phyloP scores from a whole-genome alignment of 352 stramenopile genomes.

The Phytophthora ohioensis region DNA sequence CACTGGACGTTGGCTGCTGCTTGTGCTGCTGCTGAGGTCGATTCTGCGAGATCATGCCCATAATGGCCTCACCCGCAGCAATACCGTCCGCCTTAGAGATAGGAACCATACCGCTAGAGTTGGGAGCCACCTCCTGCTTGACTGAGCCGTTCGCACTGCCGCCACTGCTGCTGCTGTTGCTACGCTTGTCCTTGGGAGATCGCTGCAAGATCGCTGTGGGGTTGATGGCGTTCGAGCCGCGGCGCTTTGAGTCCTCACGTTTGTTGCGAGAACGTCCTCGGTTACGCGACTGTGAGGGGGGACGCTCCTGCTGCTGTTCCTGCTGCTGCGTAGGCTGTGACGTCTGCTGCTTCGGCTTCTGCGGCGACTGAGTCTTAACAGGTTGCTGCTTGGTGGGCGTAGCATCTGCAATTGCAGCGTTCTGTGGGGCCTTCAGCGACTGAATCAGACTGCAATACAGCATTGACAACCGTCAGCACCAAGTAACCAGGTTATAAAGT shows the following conservation, averaged over 20 bases:
- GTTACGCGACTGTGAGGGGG: constrained; percentile 41
- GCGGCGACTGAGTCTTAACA: constrained; percentile 31
- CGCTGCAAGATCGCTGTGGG: constrained; percentile 79
- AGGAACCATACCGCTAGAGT: constrained; percentile 56
- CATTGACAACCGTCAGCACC: constrained; percentile 14
- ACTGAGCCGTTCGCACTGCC: constrained; percentile 31
- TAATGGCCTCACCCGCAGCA: constrained; percentile 80
- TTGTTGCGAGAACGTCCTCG: constrained; percentile 68
- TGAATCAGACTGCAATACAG: constrained; percentile 61
- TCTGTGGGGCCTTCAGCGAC: constrained; percentile 59
- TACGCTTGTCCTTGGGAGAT: constrained; percentile 46
- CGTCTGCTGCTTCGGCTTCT: constrained; percentile 47
- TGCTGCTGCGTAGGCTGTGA: constrained; percentile 46
- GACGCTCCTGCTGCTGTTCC: constrained; percentile 37
- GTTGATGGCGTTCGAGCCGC: constrained; percentile 26
- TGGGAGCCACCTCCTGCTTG: constrained; percentile 37
- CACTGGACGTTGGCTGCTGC: constrained; percentile 35
- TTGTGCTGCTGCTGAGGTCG: constrained; percentile 41
- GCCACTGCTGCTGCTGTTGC: constrained; percentile 43
- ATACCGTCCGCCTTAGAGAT: constrained; percentile 86
- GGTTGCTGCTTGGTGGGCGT: constrained; percentile 33
- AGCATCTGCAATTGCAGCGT: constrained; percentile 20
- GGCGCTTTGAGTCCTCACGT: constrained; percentile 56
- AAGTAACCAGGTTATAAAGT: not conserved
- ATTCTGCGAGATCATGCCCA: constrained; percentile 82